Conservation (phyloP, 106 monocot genomes). For the Dendrobium nobile region DNA sequence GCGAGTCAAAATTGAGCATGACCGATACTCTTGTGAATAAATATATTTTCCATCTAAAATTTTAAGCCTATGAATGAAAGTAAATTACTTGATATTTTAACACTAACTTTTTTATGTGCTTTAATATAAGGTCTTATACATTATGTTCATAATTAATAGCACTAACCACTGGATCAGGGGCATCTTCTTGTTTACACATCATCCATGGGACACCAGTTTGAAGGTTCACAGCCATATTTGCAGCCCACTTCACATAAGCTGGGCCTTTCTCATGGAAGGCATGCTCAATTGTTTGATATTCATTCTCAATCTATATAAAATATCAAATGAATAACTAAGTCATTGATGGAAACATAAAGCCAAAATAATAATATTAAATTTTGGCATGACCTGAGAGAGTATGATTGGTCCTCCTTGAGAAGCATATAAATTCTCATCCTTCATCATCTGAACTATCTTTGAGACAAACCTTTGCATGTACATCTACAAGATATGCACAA, state of each 20-base stretch:
- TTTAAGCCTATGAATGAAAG: neutral
- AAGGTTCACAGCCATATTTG: slow-evolving; percentile 65
- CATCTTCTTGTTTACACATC: slow-evolving; percentile 98
- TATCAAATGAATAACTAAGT: neutral
- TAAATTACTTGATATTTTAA: neutral
- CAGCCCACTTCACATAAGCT: slow-evolving; percentile 80
- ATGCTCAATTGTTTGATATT: slow-evolving; percentile 54
- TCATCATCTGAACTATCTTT: slow-evolving; percentile 53
- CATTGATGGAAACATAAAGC: neutral
- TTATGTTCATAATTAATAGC: neutral
- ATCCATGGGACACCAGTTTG: slow-evolving; percentile 90
- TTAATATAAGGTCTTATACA: neutral
- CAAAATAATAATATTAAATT: neutral
- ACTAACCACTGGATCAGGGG: slow-evolving; percentile 80
- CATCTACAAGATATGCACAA: slow-evolving; percentile 20
- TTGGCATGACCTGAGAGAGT: slow-evolving; percentile 40
- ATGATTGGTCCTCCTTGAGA: slow-evolving; percentile 74
- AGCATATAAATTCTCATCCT: slow-evolving; percentile 40
- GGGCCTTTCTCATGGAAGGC: slow-evolving; percentile 58
- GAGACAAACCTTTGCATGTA: slow-evolving; percentile 48
- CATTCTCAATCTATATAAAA: slow-evolving; percentile 65
- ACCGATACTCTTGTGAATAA: too few relatives aligned
- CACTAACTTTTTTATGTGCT: too few relatives aligned
- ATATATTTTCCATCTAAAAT: too few relatives aligned
- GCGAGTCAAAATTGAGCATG: too few relatives aligned